phyloP scores from a whole-genome alignment of 2,329 filamentous ascomycete genomes.

The Pseudogymnoascus sp. region DNA sequence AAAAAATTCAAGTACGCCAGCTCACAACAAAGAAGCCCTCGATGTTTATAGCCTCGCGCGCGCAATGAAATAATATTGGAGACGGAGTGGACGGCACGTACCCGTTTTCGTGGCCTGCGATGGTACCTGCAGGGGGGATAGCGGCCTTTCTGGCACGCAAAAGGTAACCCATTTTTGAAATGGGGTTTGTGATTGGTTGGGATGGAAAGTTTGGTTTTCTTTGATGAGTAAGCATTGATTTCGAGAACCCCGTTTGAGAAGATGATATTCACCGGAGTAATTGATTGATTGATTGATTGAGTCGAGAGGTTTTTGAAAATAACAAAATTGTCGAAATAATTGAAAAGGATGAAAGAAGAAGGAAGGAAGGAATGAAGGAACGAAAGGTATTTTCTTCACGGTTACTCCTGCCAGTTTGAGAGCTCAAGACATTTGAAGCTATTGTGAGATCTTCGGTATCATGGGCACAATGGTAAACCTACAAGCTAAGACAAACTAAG shows the following conservation, averaged over 20 bases:
- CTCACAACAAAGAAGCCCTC: conserved; percentile 5
- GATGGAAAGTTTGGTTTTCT: background rate
- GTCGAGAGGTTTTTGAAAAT: background rate
- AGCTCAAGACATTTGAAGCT: background rate
- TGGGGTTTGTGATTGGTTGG: background rate
- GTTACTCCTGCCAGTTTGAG: background rate
- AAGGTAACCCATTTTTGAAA: background rate
- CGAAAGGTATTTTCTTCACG: background rate
- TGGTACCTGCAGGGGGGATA: background rate
- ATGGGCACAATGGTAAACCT: background rate
- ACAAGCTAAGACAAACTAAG: background rate
- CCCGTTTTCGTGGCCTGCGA: background rate
- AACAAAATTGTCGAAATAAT: background rate
- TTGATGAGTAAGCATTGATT: background rate
- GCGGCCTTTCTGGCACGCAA: background rate
- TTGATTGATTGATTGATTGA: background rate
- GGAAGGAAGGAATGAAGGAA: background rate
- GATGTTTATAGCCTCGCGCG: conserved; percentile 7
- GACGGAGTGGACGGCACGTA: conserved; percentile 4
- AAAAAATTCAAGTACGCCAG: conserved; percentile 2
- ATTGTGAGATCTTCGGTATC: background rate
- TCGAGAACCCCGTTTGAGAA: background rate
- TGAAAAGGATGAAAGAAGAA: background rate
- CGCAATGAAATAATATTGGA: background rate
- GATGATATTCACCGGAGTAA: background rate